Conservation (phyloP, 2,329 filamentous ascomycete genomes). For the Pseudocercospora eumusae region DNA sequence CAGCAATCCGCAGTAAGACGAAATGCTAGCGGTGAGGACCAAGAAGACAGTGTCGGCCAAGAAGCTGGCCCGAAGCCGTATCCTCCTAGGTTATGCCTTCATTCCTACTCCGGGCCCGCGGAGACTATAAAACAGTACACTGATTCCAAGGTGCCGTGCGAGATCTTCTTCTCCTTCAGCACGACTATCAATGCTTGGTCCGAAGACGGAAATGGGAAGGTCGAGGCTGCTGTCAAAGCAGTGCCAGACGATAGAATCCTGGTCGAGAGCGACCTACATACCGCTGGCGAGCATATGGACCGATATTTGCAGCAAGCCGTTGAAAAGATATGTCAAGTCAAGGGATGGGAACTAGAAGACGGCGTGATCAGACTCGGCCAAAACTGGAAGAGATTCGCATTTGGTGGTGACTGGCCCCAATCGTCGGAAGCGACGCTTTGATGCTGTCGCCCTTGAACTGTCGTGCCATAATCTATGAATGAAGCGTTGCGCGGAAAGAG, state of each 20-base stretch:
- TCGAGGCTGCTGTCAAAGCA: slow-evolving; percentile 66
- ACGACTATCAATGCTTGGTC: slow-evolving; percentile 68
- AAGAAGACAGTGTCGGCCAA: slow-evolving; percentile 19
- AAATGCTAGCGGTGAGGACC: slow-evolving; percentile 14
- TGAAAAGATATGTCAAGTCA: slow-evolving; percentile 73
- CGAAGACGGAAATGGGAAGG: slow-evolving; percentile 49
- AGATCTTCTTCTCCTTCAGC: slow-evolving; percentile 88
- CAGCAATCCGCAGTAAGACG: slow-evolving; percentile 20
- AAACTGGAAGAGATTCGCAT: slow-evolving; percentile 79
- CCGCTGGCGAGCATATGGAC: slow-evolving; percentile 81
- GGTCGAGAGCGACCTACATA: slow-evolving; percentile 87
- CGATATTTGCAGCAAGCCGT: slow-evolving; percentile 71
- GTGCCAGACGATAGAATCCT: slow-evolving; percentile 78
- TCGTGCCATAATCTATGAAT: too few species aligned
- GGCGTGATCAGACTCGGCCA: slow-evolving; percentile 66
- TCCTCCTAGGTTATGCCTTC: slow-evolving; percentile 86
- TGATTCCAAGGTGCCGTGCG: slow-evolving; percentile 68
- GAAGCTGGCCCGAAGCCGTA: slow-evolving; percentile 59
- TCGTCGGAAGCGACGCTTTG: not conserved
- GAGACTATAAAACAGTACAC: slow-evolving; percentile 78
- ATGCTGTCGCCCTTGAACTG: not conserved
- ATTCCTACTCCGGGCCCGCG: slow-evolving; percentile 82
- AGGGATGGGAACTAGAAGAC: slow-evolving; percentile 72
- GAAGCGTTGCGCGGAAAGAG: too few species aligned
- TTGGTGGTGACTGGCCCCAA: slow-evolving; percentile 50